Conservation (phyloP, 345 rosid species). For the Lumnitzera racemosa region DNA sequence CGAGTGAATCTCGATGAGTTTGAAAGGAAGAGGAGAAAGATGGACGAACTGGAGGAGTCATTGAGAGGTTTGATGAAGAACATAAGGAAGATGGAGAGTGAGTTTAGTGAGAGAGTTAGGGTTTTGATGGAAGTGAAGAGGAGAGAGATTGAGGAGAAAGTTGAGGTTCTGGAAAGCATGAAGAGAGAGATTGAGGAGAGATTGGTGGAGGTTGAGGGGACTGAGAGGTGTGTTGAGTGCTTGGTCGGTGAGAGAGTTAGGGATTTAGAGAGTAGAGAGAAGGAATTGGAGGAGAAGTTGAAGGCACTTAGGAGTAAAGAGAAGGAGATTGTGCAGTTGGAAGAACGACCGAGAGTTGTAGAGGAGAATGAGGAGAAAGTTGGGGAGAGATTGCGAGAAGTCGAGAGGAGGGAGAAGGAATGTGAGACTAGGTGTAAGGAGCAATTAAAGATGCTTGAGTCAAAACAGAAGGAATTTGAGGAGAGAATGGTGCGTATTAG, state of each 20-base stretch:
- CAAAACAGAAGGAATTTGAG: no score
- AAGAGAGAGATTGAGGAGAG: constrained; percentile 9
- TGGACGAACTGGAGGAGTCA: constrained; percentile 2
- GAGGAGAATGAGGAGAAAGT: no score
- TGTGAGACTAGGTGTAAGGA: background rate
- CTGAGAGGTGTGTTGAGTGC: background rate
- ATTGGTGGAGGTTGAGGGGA: constrained; percentile 4
- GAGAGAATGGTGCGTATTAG: no score
- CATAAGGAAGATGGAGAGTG: constrained; percentile 20
- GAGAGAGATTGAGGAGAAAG: background rate
- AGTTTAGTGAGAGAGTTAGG: constrained; percentile 8
- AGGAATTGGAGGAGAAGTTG: constrained; percentile 5
- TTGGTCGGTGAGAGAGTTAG: background rate
- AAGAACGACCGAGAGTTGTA: background rate
- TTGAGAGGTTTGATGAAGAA: constrained; percentile 10
- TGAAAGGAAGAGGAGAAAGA: constrained; percentile 7
- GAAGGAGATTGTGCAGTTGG: constrained; percentile 12
- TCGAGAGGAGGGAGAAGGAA: no score
- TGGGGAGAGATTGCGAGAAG: no score
- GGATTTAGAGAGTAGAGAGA: constrained; percentile 8
- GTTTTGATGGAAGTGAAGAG: background rate
- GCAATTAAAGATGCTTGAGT: no score
- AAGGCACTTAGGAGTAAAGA: constrained; percentile 5
- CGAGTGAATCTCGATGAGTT: constrained; percentile 9
- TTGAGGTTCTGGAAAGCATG: constrained; percentile 4